Evolutionary conservation across 2,329 filamentous ascomycete genomes (phyloP).

Genomic region (Apiospora sp.): DNA sequence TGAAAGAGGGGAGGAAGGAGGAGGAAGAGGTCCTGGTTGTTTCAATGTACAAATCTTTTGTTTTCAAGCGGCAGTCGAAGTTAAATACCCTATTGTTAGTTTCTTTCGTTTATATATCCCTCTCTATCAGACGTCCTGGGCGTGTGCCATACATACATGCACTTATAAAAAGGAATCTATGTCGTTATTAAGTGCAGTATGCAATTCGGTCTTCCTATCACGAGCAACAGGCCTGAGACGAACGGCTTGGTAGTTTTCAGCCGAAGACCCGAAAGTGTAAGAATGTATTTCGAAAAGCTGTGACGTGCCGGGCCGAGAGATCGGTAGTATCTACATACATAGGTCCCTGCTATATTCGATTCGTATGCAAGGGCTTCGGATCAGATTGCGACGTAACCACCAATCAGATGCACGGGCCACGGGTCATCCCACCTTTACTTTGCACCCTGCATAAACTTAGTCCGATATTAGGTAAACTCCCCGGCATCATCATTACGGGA

Average conservation of each 20-base stretch:
- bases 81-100: not conserved
- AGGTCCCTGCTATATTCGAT: not conserved
- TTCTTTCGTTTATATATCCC: not conserved
- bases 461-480: not conserved
- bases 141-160: not conserved
- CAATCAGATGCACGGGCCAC: slow-evolving; percentile 3
- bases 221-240: too few species aligned
- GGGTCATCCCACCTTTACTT: slow-evolving; percentile 1
- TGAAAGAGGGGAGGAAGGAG: not conserved
- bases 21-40: not conserved
- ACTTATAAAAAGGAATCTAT: not conserved
- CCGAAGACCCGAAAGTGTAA: not conserved
- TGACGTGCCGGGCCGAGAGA: not conserved
- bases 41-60: not conserved
- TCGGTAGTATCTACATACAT: not conserved
- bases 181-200: not conserved
- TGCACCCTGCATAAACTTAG: slow-evolving; percentile 14
- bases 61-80: not conserved
- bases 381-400: not conserved
- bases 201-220: not conserved
- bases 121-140: not conserved
- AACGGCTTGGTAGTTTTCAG: not conserved
- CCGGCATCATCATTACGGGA: not conserved
- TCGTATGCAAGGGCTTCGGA: not conserved
- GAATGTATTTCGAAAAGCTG: not conserved